Conservation (phyloP, 2,329 filamentous ascomycete species). For the Arthroderma uncinatum region DNA sequence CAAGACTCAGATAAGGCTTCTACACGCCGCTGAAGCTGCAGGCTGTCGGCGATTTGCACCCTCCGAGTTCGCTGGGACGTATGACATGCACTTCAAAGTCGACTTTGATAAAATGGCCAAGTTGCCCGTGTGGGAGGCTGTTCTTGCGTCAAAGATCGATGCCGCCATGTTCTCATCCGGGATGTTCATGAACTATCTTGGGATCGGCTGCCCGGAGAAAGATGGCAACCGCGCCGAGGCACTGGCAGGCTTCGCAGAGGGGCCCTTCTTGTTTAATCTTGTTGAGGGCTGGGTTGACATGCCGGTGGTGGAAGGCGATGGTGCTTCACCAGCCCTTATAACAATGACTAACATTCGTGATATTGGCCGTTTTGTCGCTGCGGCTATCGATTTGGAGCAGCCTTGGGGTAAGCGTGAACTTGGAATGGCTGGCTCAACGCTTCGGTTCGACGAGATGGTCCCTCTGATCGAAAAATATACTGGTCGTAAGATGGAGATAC, state of each 20-base stretch:
- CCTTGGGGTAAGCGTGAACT: constrained; percentile 22
- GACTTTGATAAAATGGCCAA: constrained; percentile 17
- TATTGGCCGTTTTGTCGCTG: constrained; percentile 24
- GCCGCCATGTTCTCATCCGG: constrained; percentile 24
- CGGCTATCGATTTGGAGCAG: constrained; percentile 21
- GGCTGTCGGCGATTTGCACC: constrained; percentile 39
- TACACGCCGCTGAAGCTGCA: constrained; percentile 33
- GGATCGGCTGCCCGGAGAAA: constrained; percentile 15
- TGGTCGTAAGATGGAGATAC: constrained; percentile 7
- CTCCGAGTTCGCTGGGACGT: constrained; percentile 28
- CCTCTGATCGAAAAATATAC: constrained; percentile 18
- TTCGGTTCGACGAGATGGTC: constrained; percentile 20
- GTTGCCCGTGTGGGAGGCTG: constrained; percentile 21
- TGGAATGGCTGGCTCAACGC: constrained; percentile 25
- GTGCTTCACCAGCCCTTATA: constrained; percentile 16
- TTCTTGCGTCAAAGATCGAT: constrained; percentile 22
- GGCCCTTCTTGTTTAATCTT: constrained; percentile 15
- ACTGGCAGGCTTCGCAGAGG: constrained; percentile 15
- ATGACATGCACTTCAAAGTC: constrained; percentile 15
- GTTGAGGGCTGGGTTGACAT: constrained; percentile 20
- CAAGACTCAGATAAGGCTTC: constrained; percentile 32
- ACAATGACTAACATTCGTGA: constrained; percentile 27
- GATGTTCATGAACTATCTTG: constrained; percentile 29
- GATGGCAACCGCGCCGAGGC: constrained; percentile 12
- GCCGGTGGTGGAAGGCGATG: constrained; percentile 19